Percentiles rank a stretch among this genome's conserved stretches.
Evolutionary conservation across 768 basidiomycete species (phyloP).

Genomic region (Serendipita sp.): DNA sequence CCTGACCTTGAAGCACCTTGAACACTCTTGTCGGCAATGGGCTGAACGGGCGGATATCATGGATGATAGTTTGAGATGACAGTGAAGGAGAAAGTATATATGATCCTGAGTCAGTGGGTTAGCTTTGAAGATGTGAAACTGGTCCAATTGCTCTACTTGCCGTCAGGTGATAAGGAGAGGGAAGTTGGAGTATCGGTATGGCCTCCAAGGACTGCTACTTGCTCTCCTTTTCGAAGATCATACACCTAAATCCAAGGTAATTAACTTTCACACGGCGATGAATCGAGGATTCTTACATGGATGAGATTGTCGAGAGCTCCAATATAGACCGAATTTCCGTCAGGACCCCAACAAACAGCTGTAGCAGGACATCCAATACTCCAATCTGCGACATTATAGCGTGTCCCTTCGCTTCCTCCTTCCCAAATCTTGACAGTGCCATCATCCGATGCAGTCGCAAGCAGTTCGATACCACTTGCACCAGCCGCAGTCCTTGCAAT

Average conservation of each 20-base stretch:
- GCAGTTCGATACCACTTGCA: conserved; percentile 68
- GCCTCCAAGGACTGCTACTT: conserved; percentile 64
- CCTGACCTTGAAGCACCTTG: conserved; percentile 32
- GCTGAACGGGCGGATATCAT: conserved; percentile 89
- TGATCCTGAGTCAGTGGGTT: not conserved
- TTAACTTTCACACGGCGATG: conserved; percentile 4
- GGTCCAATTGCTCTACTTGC: conserved; percentile 39
- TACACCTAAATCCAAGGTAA: conserved; percentile 39
- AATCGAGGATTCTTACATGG: conserved; percentile 40
- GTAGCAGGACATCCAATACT: conserved; percentile 84
- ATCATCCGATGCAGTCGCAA: conserved; percentile 83
- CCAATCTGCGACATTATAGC: conserved; percentile 61
- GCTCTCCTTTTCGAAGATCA: conserved; percentile 71
- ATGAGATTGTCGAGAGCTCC: conserved; percentile 92
- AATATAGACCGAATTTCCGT: conserved; percentile 79
- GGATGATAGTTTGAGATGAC: conserved; percentile 75
- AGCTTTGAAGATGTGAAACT: not conserved
- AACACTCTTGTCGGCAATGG: conserved; percentile 68
- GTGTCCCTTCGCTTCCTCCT: conserved; percentile 55
- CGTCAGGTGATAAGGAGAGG: conserved; percentile 78
- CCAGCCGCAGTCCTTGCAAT: conserved; percentile 75
- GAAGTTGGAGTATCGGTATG: conserved; percentile 91
- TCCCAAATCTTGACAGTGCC: conserved; percentile 88
- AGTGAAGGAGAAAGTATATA: conserved; percentile 61
- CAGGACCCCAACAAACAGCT: conserved; percentile 78